Evolutionary conservation across 2,329 filamentous ascomycete species (phyloP), one percentile per base, ranked within the genome.

Genomic region (Colletotrichum abscissum): DNA sequence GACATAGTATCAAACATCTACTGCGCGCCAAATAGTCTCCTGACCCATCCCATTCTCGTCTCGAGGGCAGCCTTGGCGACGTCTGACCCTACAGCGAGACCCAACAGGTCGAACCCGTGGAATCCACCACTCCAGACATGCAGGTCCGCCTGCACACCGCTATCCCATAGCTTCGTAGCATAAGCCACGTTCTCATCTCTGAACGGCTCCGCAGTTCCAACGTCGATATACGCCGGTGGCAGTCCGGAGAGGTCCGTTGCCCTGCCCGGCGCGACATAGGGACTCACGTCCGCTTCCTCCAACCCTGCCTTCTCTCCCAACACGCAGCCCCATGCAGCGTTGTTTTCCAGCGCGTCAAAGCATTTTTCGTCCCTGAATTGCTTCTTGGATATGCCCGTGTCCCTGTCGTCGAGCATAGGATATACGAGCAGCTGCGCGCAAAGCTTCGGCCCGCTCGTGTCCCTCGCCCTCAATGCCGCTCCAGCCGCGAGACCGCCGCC

Each of bases 331-430:
- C 86, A 88, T 5, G 80, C 85, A 4, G 81, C 84, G 54, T 78
- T 74, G 75, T 86, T 86, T 66, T 82, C 80, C 54, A 78, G 79
- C 5, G 76, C 75, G 35, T 81, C 78, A 4, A 76, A 76, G 28
- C 80, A 79, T 4, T 42, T 56, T 9, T 71, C 67, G 16, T 66
- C 28, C 5, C 46, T 35, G 60, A 83, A 80, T 16, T 82, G 80
- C 16, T 74, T 74, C n/a, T 79, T 78, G 5, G 81, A 80, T 8
- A 72, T 72, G 54, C 58, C 58, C n/a, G 73, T 77, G n/a, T 80
- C 78, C 55, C 81, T 77, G 72, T 87, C 84, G 75, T 88, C 85
- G 14, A 88, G 78, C 86, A 88, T 88, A 4, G 84, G 85, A 62
- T 84, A 84, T 58, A 85, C 78, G 12, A 88, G 80, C 57, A 87